Evolutionary conservation across 2,329 filamentous ascomycete species (phyloP).

Genomic region (Huntiella moniliformis): DNA sequence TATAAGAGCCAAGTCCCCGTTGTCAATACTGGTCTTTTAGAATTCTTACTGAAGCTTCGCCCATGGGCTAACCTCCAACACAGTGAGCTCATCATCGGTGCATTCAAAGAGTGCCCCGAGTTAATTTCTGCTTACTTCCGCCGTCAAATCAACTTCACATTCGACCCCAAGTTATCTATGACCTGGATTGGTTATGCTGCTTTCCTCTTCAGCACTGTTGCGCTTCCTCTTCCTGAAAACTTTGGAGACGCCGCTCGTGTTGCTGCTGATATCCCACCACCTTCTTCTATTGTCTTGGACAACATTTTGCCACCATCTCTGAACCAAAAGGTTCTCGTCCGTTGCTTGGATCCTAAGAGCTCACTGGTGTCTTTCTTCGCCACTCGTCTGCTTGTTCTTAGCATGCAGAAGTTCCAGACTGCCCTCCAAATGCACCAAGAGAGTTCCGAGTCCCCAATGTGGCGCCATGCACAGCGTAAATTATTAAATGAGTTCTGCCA

Average conservation of each 20-base stretch:
- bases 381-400: conserved; percentile 56
- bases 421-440: conserved; percentile 40
- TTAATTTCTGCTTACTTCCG: conserved; percentile 75
- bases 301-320: conserved; percentile 71
- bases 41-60: conserved; percentile 59
- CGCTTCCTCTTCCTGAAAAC: conserved; percentile 50
- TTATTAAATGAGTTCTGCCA: conserved; percentile 58
- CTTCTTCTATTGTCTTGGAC: conserved; percentile 60
- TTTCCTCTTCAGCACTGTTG: conserved; percentile 66
- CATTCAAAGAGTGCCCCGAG: conserved; percentile 69
- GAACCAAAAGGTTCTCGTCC: conserved; percentile 57
- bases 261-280: conserved; percentile 48
- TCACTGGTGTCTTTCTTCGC: conserved; percentile 72
- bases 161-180: conserved; percentile 79
- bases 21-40: conserved; percentile 59
- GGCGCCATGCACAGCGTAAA: conserved; percentile 49
- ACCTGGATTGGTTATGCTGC: conserved; percentile 92
- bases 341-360: conserved; percentile 60
- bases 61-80: conserved; percentile 71
- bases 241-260: conserved; percentile 50
- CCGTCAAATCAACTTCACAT: conserved; percentile 59
- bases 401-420: conserved; percentile 56
- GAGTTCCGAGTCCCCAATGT: conserved; percentile 26
- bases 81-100: conserved; percentile 59
- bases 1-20: conserved; percentile 50